Conservation (phyloP, 1,284 basidiomycete genomes). For the Cutaneotrichosporon cyanovorans region DNA sequence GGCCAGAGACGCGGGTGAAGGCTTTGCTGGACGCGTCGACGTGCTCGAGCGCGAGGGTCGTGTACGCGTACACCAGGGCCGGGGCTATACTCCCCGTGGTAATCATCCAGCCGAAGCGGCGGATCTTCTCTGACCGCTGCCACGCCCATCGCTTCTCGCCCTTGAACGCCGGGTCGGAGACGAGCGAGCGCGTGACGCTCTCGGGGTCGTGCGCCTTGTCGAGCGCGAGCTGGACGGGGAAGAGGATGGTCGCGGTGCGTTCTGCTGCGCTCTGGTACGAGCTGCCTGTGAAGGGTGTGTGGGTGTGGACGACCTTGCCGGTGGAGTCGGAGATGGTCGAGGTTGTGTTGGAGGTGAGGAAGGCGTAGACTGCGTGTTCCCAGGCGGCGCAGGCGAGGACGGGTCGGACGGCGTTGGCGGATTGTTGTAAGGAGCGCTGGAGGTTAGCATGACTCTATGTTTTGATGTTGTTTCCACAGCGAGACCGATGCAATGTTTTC, state of each 20-base stretch:
- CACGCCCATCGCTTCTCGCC: constrained; percentile 24
- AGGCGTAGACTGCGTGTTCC: constrained; percentile 43
- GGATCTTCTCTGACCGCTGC: constrained; percentile 31
- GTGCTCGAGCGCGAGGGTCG: constrained; percentile 30
- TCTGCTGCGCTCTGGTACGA: constrained; percentile 15
- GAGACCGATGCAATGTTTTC: no score
- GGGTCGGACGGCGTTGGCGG: constrained; percentile 28
- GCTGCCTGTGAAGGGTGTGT: constrained; percentile 26
- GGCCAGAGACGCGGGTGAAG: constrained; percentile 21
- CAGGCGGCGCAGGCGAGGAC: constrained; percentile 37
- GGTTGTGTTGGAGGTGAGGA: constrained; percentile 26
- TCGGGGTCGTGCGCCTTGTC: constrained; percentile 10
- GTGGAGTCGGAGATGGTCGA: constrained; percentile 17
- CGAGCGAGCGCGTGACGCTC: constrained; percentile 7
- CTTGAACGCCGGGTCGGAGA: constrained; percentile 11
- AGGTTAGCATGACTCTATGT: no score
- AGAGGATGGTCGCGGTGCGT: constrained; percentile 21
- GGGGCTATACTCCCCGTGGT: constrained; percentile 24
- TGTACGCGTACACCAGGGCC: constrained; percentile 37
- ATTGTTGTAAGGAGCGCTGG: constrained; percentile 31
- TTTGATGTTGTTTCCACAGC: no score
- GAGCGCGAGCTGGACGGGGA: constrained; percentile 26
- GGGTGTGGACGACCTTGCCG: constrained; percentile 23
- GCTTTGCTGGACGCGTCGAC: constrained; percentile 33
- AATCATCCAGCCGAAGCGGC: constrained; percentile 28